Evolutionary conservation across 2,329 filamentous ascomycete genomes (phyloP).

Genomic region (Amesomyces nigricolor): DNA sequence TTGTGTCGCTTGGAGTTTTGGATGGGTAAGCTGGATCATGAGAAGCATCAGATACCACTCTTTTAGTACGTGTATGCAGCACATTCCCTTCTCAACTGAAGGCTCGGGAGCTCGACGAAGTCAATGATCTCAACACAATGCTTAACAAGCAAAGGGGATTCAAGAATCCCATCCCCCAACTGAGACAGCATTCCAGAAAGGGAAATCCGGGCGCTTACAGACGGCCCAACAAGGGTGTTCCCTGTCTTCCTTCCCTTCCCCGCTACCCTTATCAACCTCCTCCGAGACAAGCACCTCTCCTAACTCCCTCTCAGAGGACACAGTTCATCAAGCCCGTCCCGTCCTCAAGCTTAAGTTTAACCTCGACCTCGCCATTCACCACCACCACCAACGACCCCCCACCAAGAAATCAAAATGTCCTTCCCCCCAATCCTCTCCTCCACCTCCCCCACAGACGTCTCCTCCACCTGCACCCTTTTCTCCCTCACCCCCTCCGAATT

Average conservation of each 20-base stretch:
- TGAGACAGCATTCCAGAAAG: neutral
- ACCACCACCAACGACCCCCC: neutral
- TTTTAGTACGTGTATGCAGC: neutral
- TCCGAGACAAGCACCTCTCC: neutral
- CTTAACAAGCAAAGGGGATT: no score
- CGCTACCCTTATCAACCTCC: constrained; percentile 1
- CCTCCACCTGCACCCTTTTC: constrained; percentile 35
- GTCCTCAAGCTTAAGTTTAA: neutral
- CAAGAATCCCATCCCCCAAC: no score
- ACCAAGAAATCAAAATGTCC: neutral
- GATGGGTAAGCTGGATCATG: neutral
- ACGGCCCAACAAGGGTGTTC: neutral
- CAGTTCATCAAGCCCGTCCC: neutral
- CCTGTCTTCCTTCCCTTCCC: neutral
- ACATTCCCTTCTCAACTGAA: neutral
- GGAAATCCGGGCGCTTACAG: neutral
- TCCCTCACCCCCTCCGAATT: constrained; percentile 60
- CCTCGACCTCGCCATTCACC: no score
- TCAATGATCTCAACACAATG: no score
- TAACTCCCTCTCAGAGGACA: neutral
- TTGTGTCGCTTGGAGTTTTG: neutral
- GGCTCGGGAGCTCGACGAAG: no score
- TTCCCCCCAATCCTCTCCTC: constrained; percentile 24
- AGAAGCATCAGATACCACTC: constrained; percentile 14
- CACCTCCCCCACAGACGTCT: constrained; percentile 24